phyloP scores from a whole-genome alignment of 805 yeast species.

The Lachancea dasiensis region DNA sequence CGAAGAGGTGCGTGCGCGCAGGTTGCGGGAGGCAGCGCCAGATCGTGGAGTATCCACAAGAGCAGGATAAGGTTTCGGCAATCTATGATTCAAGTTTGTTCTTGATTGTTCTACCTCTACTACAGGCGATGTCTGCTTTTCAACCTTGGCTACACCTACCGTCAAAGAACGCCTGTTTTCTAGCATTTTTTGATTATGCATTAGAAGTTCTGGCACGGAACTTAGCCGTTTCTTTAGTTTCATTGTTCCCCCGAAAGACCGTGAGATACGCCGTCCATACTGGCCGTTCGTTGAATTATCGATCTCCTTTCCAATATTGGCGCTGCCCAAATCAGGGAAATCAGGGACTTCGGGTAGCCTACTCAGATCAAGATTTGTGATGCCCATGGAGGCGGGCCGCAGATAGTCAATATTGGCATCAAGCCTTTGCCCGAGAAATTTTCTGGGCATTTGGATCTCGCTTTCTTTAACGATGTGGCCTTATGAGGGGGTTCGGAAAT shows the following conservation, averaged over 20 bases:
- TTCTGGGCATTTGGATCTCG: constrained; percentile 32
- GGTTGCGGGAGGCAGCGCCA: not conserved
- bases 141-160: too few relatives aligned
- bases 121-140: too few relatives aligned
- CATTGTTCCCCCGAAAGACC: constrained; percentile 22
- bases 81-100: too few relatives aligned
- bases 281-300: not conserved
- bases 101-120: too few relatives aligned
- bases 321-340: too few relatives aligned
- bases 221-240: constrained; percentile 25
- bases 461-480: not conserved
- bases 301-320: not conserved
- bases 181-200: constrained; percentile 20
- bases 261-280: constrained; percentile 8
- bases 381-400: constrained; percentile 29
- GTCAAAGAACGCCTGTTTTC: not conserved
- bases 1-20: constrained; percentile 1
- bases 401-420: constrained; percentile 22
- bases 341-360: constrained; percentile 19
- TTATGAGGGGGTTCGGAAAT: not conserved
- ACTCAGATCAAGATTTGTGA: constrained; percentile 26
- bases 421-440: constrained; percentile 28
- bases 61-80: too few relatives aligned
- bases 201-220: constrained; percentile 29
- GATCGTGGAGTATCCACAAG: not conserved